These are phyloP conservation scores for Amauroascus verrucosus DNA, from an alignment of 2,329 filamentous ascomycete genomes.

Conservation along the genomic window DNA sequence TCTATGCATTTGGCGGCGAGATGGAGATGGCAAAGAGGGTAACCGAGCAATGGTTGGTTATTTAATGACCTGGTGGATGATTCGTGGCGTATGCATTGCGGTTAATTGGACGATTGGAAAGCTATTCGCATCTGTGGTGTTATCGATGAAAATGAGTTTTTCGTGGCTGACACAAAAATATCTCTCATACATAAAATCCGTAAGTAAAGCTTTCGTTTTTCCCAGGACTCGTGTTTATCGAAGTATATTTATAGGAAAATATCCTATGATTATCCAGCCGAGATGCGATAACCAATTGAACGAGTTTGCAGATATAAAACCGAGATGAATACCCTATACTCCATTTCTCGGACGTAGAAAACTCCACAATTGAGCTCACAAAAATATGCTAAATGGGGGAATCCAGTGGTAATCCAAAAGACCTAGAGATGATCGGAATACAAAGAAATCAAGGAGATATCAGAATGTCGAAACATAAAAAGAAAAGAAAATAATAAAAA, in stretches of 20 bases:
- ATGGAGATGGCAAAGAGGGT: conserved; percentile 49
- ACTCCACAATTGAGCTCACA: too few species aligned
- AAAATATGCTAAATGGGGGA: too few species aligned
- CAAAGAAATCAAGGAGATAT: not conserved
- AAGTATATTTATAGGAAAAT: too few species aligned
- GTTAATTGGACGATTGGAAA: not conserved
- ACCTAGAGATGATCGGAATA: not conserved
- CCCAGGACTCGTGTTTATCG: too few species aligned
- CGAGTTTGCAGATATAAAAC: too few species aligned
- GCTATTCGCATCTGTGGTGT: not conserved
- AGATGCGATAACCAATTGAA: too few species aligned
- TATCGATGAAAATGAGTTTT: not conserved
- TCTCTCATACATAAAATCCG: too few species aligned
- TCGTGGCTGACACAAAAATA: not conserved
- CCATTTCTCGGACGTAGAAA: too few species aligned
- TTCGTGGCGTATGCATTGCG: not conserved
- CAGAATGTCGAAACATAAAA: not conserved
- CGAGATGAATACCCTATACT: too few species aligned
- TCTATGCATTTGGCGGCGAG: conserved; percentile 57
- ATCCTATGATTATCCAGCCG: not conserved
- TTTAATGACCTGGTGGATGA: conserved; percentile 25
- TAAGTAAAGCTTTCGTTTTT: too few species aligned
- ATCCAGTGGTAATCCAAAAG: not conserved
- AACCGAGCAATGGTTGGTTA: conserved; percentile 50
- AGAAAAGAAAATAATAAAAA: too few species aligned